Conservation (phyloP, 768 basidiomycete genomes). For the Chiua virens region DNA sequence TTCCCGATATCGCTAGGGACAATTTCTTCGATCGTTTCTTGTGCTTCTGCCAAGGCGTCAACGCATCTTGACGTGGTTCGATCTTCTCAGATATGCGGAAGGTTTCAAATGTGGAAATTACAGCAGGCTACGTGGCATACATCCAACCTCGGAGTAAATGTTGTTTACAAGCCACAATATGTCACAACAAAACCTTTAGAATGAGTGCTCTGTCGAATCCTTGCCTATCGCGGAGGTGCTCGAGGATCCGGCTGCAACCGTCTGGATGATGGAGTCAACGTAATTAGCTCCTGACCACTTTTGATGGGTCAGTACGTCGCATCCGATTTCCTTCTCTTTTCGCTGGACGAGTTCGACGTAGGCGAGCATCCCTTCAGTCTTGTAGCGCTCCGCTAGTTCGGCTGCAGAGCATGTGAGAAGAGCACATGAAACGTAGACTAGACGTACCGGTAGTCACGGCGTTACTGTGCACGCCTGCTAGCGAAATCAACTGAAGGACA, state of each 20-base stretch:
- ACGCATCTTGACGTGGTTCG: neutral
- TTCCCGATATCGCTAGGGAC: neutral
- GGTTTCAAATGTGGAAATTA: neutral
- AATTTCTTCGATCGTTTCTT: slow-evolving; percentile 1
- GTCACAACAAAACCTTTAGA: slow-evolving; percentile 39
- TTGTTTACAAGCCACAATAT: neutral
- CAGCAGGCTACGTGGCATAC: neutral
- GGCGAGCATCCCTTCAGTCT: slow-evolving; percentile 89
- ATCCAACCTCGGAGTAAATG: slow-evolving; percentile 1
- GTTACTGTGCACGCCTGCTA: slow-evolving; percentile 86
- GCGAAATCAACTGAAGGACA: slow-evolving; percentile 84
- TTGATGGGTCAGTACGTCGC: slow-evolving; percentile 91
- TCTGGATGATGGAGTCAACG: slow-evolving; percentile 81
- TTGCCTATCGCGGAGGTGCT: slow-evolving; percentile 81
- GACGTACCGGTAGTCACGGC: slow-evolving; percentile 71
- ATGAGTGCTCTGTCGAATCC: slow-evolving; percentile 88
- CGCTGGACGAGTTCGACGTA: slow-evolving; percentile 87
- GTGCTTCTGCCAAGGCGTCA: neutral
- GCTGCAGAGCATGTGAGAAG: slow-evolving; percentile 39
- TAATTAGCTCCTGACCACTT: slow-evolving; percentile 97
- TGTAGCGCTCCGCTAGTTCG: slow-evolving; percentile 77
- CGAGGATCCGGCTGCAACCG: slow-evolving; percentile 84
- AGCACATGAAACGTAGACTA: neutral
- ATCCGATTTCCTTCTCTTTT: slow-evolving; percentile 85
- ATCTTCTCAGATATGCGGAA: slow-evolving; percentile 1